phyloP scores from a whole-genome alignment of 2,329 filamentous ascomycete genomes.

The Cadophora gregata region DNA sequence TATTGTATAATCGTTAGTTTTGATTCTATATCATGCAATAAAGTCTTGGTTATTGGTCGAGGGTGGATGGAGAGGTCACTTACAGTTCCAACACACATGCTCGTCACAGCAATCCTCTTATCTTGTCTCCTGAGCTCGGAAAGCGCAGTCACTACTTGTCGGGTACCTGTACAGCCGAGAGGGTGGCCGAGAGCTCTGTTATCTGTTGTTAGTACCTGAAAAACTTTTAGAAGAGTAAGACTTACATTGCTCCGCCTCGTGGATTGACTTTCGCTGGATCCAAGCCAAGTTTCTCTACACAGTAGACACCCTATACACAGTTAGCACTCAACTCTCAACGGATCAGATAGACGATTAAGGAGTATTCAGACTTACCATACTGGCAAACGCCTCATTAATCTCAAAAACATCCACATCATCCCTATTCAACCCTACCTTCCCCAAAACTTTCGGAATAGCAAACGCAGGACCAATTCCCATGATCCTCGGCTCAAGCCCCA shows the following conservation, averaged over 20 bases:
- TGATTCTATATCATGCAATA: neutral
- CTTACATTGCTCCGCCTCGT: constrained; percentile 84
- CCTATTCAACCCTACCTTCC: constrained; percentile 80
- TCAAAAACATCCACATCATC: constrained; percentile 95
- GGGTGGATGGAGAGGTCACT: constrained; percentile 15
- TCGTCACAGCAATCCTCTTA: constrained; percentile 86
- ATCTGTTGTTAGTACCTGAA: neutral
- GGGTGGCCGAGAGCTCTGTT: constrained; percentile 83
- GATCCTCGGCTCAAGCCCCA: constrained; percentile 87
- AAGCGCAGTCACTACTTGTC: constrained; percentile 89
- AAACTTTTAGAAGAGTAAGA: neutral
- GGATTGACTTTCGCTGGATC: constrained; percentile 90
- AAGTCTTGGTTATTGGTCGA: neutral
- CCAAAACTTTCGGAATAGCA: constrained; percentile 88
- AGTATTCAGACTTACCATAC: constrained; percentile 76
- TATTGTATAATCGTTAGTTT: neutral
- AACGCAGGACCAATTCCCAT: constrained; percentile 96
- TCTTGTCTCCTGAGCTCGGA: constrained; percentile 85
- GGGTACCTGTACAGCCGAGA: constrained; percentile 88
- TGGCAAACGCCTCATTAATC: constrained; percentile 98
- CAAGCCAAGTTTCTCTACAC: constrained; percentile 82
- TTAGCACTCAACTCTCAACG: constrained; percentile 3
- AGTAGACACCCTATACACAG: constrained; percentile 73
- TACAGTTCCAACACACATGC: constrained; percentile 92
- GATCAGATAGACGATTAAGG: no score